Base-by-base conservation (phyloP, 805 yeast species). In the Candida sakaeoensis region DNA sequence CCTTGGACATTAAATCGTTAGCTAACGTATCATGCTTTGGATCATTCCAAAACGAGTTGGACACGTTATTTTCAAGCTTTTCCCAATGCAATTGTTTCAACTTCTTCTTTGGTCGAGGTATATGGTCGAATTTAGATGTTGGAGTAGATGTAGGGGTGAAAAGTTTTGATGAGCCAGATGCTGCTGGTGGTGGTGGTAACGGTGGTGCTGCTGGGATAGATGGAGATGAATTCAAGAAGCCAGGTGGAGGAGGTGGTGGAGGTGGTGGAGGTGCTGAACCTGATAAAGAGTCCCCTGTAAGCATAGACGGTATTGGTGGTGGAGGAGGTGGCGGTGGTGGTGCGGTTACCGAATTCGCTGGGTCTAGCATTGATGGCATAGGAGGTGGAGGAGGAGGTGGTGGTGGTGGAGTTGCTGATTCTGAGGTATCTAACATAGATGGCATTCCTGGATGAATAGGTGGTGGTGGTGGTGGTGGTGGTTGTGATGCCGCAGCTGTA, bases 21-120 rank as follows among this genome's bases (percentile, higher is more conserved):
- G 73, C 77, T 35, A 77, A 60, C 0, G 52, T 42, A 9, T 65
- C 64, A 15, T 75, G 72, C 34, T 74, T 68, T 1, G 63, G 51
- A 29, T 57, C 54, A 22, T 69, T 70, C 95, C 95, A 85, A 48
- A 85, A 72, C 0, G 93, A 81, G 30, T 75, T 68, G 5, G 31
- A 27, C 12, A 80, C 65, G 13, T 53, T 49, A 36, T 68, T 58
- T 10, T 80, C 85, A 33, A 85, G 63, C 52, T 79, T 83, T 46
- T 85, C 93, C 95, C 93, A 85, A 51, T 85, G 95, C 46, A 85
- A 74, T 52, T 85, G 95, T 53, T 83, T 85, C 63, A 85, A 61
- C 57, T 78, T 80, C 45, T 68, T 71, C 56, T 70, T 71, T 14
- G 81, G 79, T 47, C 78, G 63, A 19, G 85, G 85, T 44, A 73